A percentile compares a stretch with the other conserved stretches of the same genome.
phyloP scores from a whole-genome alignment of 371 early-diverging fungal species.

The Mortierella sp. region DNA sequence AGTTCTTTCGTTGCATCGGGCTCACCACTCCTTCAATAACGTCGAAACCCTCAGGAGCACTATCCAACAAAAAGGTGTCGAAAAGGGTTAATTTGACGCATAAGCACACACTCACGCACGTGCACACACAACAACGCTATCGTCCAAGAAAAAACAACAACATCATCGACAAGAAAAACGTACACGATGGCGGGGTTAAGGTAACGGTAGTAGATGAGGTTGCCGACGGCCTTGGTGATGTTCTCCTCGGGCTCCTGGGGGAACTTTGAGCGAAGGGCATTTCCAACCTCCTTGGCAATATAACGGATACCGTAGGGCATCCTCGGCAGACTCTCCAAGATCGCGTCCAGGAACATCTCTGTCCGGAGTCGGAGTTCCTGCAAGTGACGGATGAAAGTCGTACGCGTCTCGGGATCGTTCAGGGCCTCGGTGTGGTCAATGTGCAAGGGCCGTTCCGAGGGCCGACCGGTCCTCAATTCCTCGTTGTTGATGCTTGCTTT shows the following conservation, averaged over 20 bases:
- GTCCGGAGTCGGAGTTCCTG: conserved; percentile 84
- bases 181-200: conserved; percentile 98
- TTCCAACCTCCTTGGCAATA: conserved; percentile 90
- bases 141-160: neutral
- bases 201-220: conserved; percentile 96
- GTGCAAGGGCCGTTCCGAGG: conserved; percentile 81
- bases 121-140: no score
- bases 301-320: conserved; percentile 98
- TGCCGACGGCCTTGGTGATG: conserved; percentile 89
- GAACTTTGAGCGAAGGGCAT: conserved; percentile 84
- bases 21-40: conserved; percentile 90
- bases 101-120: neutral
- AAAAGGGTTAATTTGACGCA: neutral
- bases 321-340: conserved; percentile 79
- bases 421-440: conserved; percentile 87
- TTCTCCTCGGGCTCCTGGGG: conserved; percentile 83
- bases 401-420: conserved; percentile 87
- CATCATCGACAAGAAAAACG: conserved; percentile 36
- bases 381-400: conserved; percentile 80
- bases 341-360: conserved; percentile 83
- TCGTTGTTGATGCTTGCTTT: conserved; percentile 89
- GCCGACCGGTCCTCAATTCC: conserved; percentile 90
- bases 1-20: conserved; percentile 93
- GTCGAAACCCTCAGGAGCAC: conserved; percentile 96
- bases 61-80: conserved; percentile 51